Evolutionary conservation across 2,329 filamentous ascomycete genomes (phyloP).

Genomic region (Sclerotinia subarctica): DNA sequence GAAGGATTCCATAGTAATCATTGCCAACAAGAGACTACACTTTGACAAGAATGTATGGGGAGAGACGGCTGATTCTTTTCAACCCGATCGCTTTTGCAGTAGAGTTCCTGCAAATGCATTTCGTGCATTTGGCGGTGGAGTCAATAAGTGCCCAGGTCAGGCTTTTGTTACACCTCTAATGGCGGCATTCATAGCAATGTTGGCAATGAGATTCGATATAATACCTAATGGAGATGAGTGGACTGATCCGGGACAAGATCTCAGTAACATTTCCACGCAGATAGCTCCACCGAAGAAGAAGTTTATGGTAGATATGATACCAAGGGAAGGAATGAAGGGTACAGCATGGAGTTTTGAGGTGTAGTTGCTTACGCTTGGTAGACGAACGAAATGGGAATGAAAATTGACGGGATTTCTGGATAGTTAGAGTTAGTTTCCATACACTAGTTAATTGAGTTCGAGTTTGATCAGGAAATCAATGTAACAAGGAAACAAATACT

Average conservation of each 20-base stretch:
- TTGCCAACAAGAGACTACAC: conserved; percentile 4
- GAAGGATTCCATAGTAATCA: conserved; percentile 14
- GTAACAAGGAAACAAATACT: neutral
- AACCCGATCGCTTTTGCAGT: neutral
- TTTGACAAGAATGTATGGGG: conserved; percentile 17
- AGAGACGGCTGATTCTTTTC: neutral
- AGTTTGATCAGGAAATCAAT: neutral
- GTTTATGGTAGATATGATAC: conserved; percentile 8
- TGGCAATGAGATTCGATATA: conserved; percentile 14
- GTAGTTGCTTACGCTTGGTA: neutral
- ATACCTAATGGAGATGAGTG: neutral
- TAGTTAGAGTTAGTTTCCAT: neutral
- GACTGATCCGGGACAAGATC: conserved; percentile 2
- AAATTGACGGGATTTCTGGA: neutral
- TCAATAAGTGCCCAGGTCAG: conserved; percentile 11
- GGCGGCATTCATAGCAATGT: conserved; percentile 1
- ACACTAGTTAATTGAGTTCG: neutral
- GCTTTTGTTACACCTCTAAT: conserved; percentile 1
- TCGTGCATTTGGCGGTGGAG: conserved; percentile 16
- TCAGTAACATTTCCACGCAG: conserved; percentile 9
- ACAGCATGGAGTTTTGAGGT: conserved; percentile 14
- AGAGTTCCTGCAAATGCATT: neutral
- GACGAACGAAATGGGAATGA: neutral
- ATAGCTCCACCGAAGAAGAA: neutral
- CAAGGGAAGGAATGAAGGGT: neutral